Percentiles rank a stretch among this genome's conserved stretches.
phyloP scores from a whole-genome alignment of 2,329 filamentous ascomycete species.

The Geosmithia flava region DNA sequence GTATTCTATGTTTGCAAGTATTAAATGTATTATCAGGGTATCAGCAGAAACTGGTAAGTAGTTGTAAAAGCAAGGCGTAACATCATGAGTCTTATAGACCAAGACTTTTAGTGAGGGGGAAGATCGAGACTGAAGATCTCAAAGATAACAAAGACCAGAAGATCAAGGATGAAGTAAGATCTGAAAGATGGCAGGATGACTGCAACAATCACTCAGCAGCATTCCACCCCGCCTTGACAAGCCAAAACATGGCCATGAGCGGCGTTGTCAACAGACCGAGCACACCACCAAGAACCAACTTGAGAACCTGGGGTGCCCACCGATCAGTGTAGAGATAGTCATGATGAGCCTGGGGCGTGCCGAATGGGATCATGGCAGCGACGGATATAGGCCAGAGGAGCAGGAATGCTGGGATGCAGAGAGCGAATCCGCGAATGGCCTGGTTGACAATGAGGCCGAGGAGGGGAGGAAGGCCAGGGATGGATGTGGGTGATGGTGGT shows the following conservation, averaged over 20 bases:
- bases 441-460: neutral
- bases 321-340: constrained; percentile 29
- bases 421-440: constrained; percentile 12
- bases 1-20: no score
- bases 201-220: neutral
- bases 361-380: constrained; percentile 26
- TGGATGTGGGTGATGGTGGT: neutral
- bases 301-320: constrained; percentile 38
- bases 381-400: constrained; percentile 30
- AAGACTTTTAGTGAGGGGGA: neutral
- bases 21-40: no score
- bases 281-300: constrained; percentile 32
- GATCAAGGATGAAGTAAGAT: no score
- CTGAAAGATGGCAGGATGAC: no score
- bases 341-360: constrained; percentile 15
- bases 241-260: constrained; percentile 34
- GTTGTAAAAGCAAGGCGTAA: neutral
- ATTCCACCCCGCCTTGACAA: constrained; percentile 34
- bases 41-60: neutral
- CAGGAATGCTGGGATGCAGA: constrained; percentile 23
- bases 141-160: no score
- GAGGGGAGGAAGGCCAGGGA: no score
- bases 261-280: constrained; percentile 34
- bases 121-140: no score
- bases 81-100: neutral